phyloP scores from a whole-genome alignment of 23 red algal species.

The Pyropia haitanensis region DNA sequence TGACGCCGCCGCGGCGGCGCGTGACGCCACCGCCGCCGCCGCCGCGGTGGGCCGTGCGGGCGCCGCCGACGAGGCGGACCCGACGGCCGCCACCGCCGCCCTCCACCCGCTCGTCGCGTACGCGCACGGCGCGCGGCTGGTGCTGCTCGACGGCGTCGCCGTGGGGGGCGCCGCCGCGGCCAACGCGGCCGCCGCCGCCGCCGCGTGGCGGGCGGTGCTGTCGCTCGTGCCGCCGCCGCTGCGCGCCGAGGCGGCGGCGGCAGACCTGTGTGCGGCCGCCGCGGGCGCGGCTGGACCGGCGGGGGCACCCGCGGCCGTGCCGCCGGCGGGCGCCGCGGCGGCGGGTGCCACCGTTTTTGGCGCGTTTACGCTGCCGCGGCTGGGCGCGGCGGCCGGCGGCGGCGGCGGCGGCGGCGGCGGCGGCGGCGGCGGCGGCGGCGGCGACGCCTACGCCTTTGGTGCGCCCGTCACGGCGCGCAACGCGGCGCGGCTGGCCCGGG shows the following conservation, averaged over 20 bases:
- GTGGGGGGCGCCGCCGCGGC: constrained; percentile 11
- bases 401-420: constrained; percentile 10
- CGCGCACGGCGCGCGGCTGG: constrained; percentile 61
- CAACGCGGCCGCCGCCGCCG: not conserved
- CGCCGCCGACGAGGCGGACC: too few relatives aligned
- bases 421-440: not conserved
- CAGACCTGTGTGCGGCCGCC: not conserved
- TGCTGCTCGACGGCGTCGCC: constrained; percentile 63
- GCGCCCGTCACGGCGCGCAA: constrained; percentile 50
- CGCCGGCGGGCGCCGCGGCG: too few relatives aligned
- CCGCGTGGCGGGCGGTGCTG: constrained; percentile 18
- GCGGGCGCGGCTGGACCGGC: not conserved
- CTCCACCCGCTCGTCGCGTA: constrained; percentile 42
- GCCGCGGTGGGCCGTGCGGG: too few relatives aligned
- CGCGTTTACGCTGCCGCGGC: too few relatives aligned
- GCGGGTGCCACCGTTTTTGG: too few relatives aligned
- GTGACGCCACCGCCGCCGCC: too few relatives aligned
- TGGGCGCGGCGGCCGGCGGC: not conserved
- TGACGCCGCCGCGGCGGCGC: too few relatives aligned
- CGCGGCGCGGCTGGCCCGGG: constrained; percentile 37
- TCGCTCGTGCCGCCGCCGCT: constrained; percentile 7
- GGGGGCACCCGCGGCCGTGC: too few relatives aligned
- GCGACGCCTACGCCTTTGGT: not conserved
- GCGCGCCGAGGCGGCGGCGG: constrained; percentile 10
- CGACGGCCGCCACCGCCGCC: not conserved